These are phyloP conservation scores for Solanum habrochaites DNA, from an alignment of 257 asterid genomes.

Conservation along the genomic window DNA sequence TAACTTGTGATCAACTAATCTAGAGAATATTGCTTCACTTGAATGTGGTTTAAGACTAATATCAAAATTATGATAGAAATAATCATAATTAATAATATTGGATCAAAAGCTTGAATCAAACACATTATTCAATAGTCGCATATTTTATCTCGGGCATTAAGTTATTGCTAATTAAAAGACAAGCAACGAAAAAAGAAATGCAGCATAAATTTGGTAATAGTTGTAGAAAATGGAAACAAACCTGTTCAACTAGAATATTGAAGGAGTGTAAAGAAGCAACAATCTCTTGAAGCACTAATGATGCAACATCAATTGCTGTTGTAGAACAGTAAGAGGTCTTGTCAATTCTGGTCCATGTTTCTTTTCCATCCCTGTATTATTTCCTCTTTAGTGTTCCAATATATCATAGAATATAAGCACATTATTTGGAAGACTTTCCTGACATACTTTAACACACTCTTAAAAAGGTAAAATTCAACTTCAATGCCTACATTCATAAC, in stretches of 20 bases:
- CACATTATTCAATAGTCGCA: neutral
- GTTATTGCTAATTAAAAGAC: neutral
- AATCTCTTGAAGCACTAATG: slow-evolving; percentile 57
- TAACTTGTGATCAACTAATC: too few relatives aligned
- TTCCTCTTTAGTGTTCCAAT: neutral
- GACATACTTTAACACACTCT: slow-evolving; percentile 42
- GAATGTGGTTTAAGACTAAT: neutral
- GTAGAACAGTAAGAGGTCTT: slow-evolving; percentile 61
- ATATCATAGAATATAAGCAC: neutral
- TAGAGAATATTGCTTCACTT: neutral
- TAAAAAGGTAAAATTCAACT: slow-evolving; percentile 63
- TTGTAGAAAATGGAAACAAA: neutral
- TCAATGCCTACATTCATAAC: slow-evolving; percentile 78
- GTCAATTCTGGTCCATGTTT: slow-evolving; percentile 77
- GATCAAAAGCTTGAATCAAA: neutral
- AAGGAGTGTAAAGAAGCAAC: slow-evolving; percentile 48
- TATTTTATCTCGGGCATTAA: neutral
- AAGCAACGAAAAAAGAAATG: neutral
- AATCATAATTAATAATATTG: neutral
- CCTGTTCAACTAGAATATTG: slow-evolving; percentile 82
- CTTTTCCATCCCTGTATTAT: slow-evolving; percentile 52
- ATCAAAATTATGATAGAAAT: neutral
- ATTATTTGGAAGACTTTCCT: neutral
- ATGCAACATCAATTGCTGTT: slow-evolving; percentile 62
- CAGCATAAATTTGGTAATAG: neutral